phyloP scores from a whole-genome alignment of 2,329 filamentous ascomycete species.

The Talaromyces sp. region DNA sequence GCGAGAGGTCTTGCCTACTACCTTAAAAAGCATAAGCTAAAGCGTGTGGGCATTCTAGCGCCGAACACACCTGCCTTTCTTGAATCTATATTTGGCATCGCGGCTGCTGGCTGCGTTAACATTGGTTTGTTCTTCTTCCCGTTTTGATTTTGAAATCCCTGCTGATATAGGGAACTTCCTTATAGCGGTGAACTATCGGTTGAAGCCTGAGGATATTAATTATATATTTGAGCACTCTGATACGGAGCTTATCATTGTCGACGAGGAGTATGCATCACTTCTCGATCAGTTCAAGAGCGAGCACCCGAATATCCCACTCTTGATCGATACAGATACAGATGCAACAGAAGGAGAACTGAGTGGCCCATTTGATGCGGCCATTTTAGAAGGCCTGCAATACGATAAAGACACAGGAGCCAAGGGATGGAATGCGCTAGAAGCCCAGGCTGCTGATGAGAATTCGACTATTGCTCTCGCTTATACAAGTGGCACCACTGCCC shows the following conservation, averaged over 20 bases:
- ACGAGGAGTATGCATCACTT: constrained; percentile 69
- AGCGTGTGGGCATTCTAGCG: constrained; percentile 75
- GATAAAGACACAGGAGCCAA: constrained; percentile 61
- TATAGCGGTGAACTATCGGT: constrained; percentile 60
- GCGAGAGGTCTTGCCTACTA: constrained; percentile 85
- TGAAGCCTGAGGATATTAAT: constrained; percentile 77
- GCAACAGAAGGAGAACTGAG: constrained; percentile 65
- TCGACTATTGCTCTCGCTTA: constrained; percentile 82
- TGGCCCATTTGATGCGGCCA: constrained; percentile 76
- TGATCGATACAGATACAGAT: constrained; percentile 83
- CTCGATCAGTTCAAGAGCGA: constrained; percentile 60
- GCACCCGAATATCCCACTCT: constrained; percentile 61
- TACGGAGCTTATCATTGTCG: constrained; percentile 80
- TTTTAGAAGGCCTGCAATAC: constrained; percentile 71
- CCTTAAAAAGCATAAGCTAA: constrained; percentile 66
- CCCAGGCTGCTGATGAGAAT: constrained; percentile 69
- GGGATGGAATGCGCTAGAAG: constrained; percentile 73
- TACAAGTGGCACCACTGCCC: constrained; percentile 86
- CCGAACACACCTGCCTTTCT: constrained; percentile 95
- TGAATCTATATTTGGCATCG: constrained; percentile 82
- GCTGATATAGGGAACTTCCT: not conserved
- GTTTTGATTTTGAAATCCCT: not conserved
- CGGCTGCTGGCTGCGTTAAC: constrained; percentile 71
- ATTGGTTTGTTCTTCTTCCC: constrained; percentile 48
- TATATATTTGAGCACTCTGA: constrained; percentile 89